Conservation (phyloP, 164 flowering plant genomes). For the Dillenia suffruticosa region DNA sequence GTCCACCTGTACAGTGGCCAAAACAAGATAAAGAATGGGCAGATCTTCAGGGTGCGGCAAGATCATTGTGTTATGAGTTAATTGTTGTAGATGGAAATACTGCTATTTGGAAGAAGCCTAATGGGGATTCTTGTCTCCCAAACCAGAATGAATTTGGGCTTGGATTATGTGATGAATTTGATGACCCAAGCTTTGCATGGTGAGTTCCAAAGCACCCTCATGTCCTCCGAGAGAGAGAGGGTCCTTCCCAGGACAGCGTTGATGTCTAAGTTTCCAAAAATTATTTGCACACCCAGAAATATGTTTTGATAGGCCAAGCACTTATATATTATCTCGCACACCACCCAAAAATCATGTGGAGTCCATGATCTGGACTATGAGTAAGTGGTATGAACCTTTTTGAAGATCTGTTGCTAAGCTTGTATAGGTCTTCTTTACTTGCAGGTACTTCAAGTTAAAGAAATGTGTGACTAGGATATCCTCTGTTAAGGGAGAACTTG, state of each 20-base stretch:
- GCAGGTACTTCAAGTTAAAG: slow-evolving; percentile 81
- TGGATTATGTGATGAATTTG: slow-evolving; percentile 67
- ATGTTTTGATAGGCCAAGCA: too few relatives aligned
- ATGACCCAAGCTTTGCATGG: slow-evolving; percentile 87
- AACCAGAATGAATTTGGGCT: slow-evolving; percentile 87
- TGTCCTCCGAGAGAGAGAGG: too few relatives aligned
- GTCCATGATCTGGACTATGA: too few relatives aligned
- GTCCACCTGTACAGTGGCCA: slow-evolving; percentile 97
- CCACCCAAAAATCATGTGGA: too few relatives aligned
- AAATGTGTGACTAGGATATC: slow-evolving; percentile 68
- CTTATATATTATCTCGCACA: too few relatives aligned
- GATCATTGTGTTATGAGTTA: slow-evolving; percentile 84
- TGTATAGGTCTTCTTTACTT: slow-evolving; percentile 1
- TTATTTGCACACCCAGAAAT: too few relatives aligned
- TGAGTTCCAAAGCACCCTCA: slow-evolving; percentile 15
- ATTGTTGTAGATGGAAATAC: slow-evolving; percentile 95
- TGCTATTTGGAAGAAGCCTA: slow-evolving; percentile 91
- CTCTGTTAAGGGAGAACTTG: slow-evolving; percentile 54
- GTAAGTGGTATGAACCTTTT: too few relatives aligned
- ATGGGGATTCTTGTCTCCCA: slow-evolving; percentile 68
- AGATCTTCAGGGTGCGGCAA: slow-evolving; percentile 90
- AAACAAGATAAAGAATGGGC: slow-evolving; percentile 99
- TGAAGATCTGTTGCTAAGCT: neutral
- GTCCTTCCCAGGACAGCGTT: too few relatives aligned
- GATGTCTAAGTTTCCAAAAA: too few relatives aligned